Evolutionary conservation across 2,329 filamentous ascomycete species (phyloP), one percentile per base, ranked within the genome.

Genomic region (Cryphonectria nitschkei): DNA sequence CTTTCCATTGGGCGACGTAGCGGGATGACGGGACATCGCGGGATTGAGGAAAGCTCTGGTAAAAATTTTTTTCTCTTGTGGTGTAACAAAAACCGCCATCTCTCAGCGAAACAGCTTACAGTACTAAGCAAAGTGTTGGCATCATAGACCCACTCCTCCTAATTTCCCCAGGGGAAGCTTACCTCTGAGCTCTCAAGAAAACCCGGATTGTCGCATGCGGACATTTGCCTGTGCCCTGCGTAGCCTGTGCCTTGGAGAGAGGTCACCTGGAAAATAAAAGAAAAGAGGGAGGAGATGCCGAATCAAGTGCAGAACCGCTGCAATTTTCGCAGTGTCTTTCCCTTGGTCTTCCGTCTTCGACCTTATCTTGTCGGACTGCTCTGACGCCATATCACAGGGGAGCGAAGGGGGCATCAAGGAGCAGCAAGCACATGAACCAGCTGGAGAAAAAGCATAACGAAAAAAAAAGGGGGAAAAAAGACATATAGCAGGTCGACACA

Each of bases 1-100:
- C 8, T 11, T 43, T 43, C 16, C 16, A 11, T n/a, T 50, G 46
- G 46, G 46, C 8, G 54, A 32, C 39, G 50, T 52, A 16, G n/a
- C 37, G 62, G 70, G 70, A 58, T 72, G 50, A 65, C 64, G 64
- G 64, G 32, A 54, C 32, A 67, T 72, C 67, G 67, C 70, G 70
- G 70, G 64, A 43, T 56, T 68, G 63, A 11, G 60, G 60, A 65
- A 60, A 65, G 29, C 68, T 65, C 37, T 37, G 67, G 67, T n/a
- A 50, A n/a, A 50, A 69, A 70, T 69, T 64, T 3, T 67, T 69
- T 72, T 67, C 39, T 63, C 67, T 69, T 67, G 41, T 60, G 67
- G 9, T 39, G 3, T 39, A 14, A 26, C 26, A 26, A 26, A 26
- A 46, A 64, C 43, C 46, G 64, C 34, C 46, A 54, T 65, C 64